Conservation (phyloP, 2,329 filamentous ascomycete genomes). For the Volutella citrinella region DNA sequence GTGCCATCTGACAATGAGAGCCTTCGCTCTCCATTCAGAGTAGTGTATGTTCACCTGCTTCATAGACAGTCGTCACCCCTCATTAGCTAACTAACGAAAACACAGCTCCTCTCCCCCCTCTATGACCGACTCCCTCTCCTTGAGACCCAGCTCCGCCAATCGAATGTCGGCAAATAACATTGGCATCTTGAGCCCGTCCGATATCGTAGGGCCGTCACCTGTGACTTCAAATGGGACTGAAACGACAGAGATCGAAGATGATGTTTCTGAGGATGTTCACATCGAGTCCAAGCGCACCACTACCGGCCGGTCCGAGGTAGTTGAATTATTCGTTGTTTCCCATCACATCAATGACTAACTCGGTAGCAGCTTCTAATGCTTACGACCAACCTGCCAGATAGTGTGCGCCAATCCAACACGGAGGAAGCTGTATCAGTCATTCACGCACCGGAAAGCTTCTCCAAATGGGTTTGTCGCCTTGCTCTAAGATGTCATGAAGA, state of each 20-base stretch:
- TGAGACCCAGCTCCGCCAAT: slow-evolving; percentile 50
- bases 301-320: slow-evolving; percentile 31
- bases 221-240: slow-evolving; percentile 84
- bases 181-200: slow-evolving; percentile 60
- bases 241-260: slow-evolving; percentile 81
- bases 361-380: slow-evolving; percentile 48
- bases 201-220: slow-evolving; percentile 76
- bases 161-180: slow-evolving; percentile 48
- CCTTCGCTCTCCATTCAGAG: slow-evolving; percentile 46
- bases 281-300: slow-evolving; percentile 18
- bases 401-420: slow-evolving; percentile 56
- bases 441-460: slow-evolving; percentile 81
- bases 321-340: no score
- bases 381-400: slow-evolving; percentile 55
- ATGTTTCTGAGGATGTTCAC: slow-evolving; percentile 60
- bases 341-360: slow-evolving; percentile 13
- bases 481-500: no score
- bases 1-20: slow-evolving; percentile 51
- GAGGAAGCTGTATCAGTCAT: slow-evolving; percentile 89
- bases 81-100: no score
- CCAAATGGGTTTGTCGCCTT: slow-evolving; percentile 63
- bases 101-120: slow-evolving; percentile 37
- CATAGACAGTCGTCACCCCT: background rate
- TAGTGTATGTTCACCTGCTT: slow-evolving; percentile 43
- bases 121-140: slow-evolving; percentile 42